Base-by-base conservation (phyloP, 768 basidiomycete species). In the Pholiota molesta region DNA sequence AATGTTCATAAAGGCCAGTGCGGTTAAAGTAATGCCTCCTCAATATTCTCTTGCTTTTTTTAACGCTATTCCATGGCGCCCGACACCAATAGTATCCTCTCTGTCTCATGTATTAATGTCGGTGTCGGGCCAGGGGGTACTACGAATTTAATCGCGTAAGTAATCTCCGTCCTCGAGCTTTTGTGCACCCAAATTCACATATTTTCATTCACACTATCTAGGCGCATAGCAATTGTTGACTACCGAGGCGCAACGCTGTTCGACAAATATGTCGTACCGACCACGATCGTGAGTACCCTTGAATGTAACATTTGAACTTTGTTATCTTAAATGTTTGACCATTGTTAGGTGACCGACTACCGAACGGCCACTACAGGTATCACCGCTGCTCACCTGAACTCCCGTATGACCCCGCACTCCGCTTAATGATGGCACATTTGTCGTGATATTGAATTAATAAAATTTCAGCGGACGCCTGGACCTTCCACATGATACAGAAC, bases 131-230 rank as follows among this genome's bases (percentile, higher is more conserved):
- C 89, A 17, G 91, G 91, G 3, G 92, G 92, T 7, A 88, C 88
- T 16, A 94, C 92, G 1, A 84, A 87, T 40, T 90, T 94, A 87
- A 79, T 94, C 37, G 92, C 91, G 92, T 92, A 77, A 64, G 88
- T 81, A 45, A 14, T 45, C 37, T 23, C 44, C 44, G 31, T 57
- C 37, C 56, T 57, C 33, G 58, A 26, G 39, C 44, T 28, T 49
- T 28, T 59, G 9, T 61, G 39, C 7, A 35, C 37, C 44, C 19
- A 16, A 31, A 14, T 29, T 54, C 52, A 52, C 33, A 35, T 35
- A 47, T 44, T 31, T 31, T 29, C 35, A 52, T 53, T 51, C n/a
- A 10, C 39, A 53, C 47, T 52, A 35, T 63, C 17, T 47, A 83
- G 82, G 29, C 80, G 79, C 10, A 78, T 82, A 19, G 81, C 84